Percentiles rank a stretch among this genome's conserved stretches.
phyloP scores from a whole-genome alignment of 2,329 filamentous ascomycete species.

The Fusarium sp. region DNA sequence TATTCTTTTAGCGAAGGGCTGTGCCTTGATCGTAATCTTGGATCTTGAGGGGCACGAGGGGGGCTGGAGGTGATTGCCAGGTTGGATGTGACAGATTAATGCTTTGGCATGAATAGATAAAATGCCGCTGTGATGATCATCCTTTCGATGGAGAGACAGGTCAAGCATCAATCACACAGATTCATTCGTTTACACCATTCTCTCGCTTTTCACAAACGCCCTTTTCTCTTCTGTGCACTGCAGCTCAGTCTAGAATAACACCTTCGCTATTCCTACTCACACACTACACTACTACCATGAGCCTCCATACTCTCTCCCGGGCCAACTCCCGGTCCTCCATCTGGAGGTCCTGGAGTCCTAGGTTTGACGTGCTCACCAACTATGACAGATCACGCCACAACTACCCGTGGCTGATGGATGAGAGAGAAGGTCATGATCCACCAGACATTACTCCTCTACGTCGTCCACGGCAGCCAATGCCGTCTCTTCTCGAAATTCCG shows the following conservation, averaged over 20 bases:
- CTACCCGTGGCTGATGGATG: conserved; percentile 44
- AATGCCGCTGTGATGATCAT: not conserved
- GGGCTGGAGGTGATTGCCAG: not conserved
- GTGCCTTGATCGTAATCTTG: not conserved
- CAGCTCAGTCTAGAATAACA: not conserved
- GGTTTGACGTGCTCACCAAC: conserved; percentile 32
- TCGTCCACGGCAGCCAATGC: conserved; percentile 8
- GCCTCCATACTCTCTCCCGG: conserved; percentile 31
- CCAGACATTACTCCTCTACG: conserved; percentile 1
- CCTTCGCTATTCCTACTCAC: conserved; percentile 5
- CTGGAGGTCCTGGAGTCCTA: conserved; percentile 47
- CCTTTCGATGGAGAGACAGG: not conserved
- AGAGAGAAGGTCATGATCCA: not conserved
- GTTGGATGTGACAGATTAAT: not conserved
- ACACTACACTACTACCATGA: conserved; percentile 3
- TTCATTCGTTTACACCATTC: conserved; percentile 14
- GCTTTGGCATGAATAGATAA: conserved; percentile 10
- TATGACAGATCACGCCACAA: conserved; percentile 47
- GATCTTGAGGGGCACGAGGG: not conserved
- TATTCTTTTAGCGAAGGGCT: not conserved
- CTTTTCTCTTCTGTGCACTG: not conserved
- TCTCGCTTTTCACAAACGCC: not conserved
- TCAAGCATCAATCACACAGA: not conserved
- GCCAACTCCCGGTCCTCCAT: conserved; percentile 43
- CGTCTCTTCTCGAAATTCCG: conserved; percentile 20